Evolutionary conservation across 768 basidiomycete species (phyloP), one percentile per base, ranked within the genome.

Genomic region (Paxillus involutus): DNA sequence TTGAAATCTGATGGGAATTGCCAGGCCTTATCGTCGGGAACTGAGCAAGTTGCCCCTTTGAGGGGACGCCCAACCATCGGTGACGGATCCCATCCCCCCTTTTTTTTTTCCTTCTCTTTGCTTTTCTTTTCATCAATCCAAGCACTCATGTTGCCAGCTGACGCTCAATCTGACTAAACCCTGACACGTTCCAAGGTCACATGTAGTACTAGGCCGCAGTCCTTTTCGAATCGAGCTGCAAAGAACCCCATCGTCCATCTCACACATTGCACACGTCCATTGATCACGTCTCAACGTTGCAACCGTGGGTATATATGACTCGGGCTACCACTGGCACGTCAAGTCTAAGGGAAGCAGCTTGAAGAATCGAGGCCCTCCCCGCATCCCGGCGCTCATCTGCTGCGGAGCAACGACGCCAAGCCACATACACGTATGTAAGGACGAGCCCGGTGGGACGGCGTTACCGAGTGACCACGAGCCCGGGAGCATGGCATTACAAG

Each of bases 181-280:
- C 21, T 40, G 45, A 51, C 63, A 56, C 55, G 58, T 60, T 58
- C 55, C 58, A 58, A 33, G 52, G 55, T 55, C 58, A 65, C 14
- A 43, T 51, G 41, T 39, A 14, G 41, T 39, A 14, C 37, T 4
- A 39, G 14, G 26, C 26, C 6, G 26, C 13, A 9, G 14, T 14
- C n/a, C 12, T 14, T 6, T 39, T 14, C 6, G 37, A 39, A 1
- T 26, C 26, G 26, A 26, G 4, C 13, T 6, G 37, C 12, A n/a
- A 39, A n/a, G 37, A 14, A 39, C 32, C 5, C 21, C 21, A 32
- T 26, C 26, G 2, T 6, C 6, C 26, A 5, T 26, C 26, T 26
- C 26, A 2, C 26, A 26, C 26, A 26, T 5, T 5, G n/a, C 26
- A 26, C 26, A 26, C 2, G 3, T 26, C 26, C 26, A 26, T 26